Evolutionary conservation across 805 yeast species (phyloP).

Genomic region (Blastobotrys attinorum): DNA sequence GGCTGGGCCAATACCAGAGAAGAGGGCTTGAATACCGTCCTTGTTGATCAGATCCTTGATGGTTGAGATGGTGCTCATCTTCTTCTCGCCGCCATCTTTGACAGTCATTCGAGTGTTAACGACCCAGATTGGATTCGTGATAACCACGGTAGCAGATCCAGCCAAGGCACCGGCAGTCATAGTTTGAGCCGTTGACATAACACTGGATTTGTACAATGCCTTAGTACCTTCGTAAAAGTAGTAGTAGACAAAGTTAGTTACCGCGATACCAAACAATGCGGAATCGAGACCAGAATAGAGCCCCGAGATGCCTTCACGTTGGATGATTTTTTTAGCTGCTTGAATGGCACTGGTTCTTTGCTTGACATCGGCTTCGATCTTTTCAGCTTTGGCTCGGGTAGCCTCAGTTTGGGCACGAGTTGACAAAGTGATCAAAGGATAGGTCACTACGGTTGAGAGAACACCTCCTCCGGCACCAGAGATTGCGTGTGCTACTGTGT

Average conservation of each 20-base stretch:
- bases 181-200: constrained; percentile 51
- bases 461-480: constrained; percentile 96
- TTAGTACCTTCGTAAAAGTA: constrained; percentile 76
- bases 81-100: constrained; percentile 23
- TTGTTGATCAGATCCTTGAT: constrained; percentile 53
- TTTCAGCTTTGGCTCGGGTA: constrained; percentile 20
- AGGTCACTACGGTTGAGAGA: constrained; percentile 75
- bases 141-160: constrained; percentile 73
- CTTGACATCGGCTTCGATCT: constrained; percentile 12
- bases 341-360: constrained; percentile 24
- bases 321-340: constrained; percentile 41
- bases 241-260: constrained; percentile 83
- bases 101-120: constrained; percentile 88
- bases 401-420: constrained; percentile 78
- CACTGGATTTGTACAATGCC: constrained; percentile 19
- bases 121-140: constrained; percentile 91
- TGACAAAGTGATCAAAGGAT: constrained; percentile 80
- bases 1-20: constrained; percentile 85
- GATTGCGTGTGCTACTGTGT: constrained; percentile 71
- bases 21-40: constrained; percentile 66
- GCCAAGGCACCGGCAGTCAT: constrained; percentile 78
- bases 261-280: constrained; percentile 76
- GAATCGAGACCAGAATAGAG: constrained; percentile 82
- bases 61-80: constrained; percentile 45
- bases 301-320: constrained; percentile 56